Evolutionary conservation across 129 eudicot species (phyloP), one percentile per base, ranked within the genome.

Genomic region (Ambrosia artemisiifolia): DNA sequence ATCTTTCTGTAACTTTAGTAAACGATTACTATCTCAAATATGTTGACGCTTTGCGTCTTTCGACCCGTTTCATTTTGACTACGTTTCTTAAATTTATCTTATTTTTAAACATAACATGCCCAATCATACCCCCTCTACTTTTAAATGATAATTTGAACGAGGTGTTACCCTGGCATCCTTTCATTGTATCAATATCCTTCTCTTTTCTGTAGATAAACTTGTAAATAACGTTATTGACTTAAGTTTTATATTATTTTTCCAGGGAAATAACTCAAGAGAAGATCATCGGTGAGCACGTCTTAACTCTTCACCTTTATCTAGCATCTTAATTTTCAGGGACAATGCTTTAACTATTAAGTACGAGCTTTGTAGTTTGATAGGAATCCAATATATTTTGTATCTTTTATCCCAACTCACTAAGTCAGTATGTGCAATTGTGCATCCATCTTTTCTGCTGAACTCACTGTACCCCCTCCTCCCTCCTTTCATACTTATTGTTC

Each of bases 231-330:
- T 74, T 33, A 65, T 16, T 67, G 75, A 82, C 67, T 63, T 60
- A 30, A 42, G 30, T 60, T 36, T 32, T 62, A 6, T 48, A n/a
- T 42, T 38, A 18, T 64, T 19, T 61, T 72, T 79, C 59, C 86
- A 92, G 98, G 86, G 70, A 65, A 70, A 73, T 69, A 67, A 78
- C 75, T 83, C 86, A 11, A 80, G 80, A 65, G 85, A 75, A 57
- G 81, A 88, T 60, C 83, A 67, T 5, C 69, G 88, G 97, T 92
- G 72, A 92, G 91, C 50, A 54, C 72, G 48, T 40, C 30, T 46
- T 18, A 72, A 43, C 70, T 77, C 9, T 18, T 55, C 19, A 46
- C 16, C 18, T 67, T 44, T 60, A 28, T 67, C 0, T 71, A 54
- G 66, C 11, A 30, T 8, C 30, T 53, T 30, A n/a, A 19, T 7